These are phyloP conservation scores for Cochlearia excelsa DNA, from an alignment of 345 rosid species.

Conservation along the genomic window DNA sequence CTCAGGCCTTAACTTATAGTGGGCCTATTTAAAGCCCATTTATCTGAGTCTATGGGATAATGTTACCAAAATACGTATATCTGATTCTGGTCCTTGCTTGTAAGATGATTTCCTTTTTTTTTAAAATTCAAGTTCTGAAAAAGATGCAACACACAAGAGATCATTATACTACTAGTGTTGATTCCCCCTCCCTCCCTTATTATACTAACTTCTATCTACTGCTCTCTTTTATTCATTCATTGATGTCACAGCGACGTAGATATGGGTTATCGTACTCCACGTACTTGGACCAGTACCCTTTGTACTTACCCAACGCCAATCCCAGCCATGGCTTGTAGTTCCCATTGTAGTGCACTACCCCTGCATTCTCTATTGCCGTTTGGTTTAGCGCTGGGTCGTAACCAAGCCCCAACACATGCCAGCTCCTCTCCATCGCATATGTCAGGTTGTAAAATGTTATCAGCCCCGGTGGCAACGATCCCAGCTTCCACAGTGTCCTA, in stretches of 20 bases:
- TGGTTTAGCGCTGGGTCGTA: conserved; percentile 95
- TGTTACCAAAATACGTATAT: no score
- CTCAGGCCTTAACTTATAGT: no score
- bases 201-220: no score
- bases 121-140: no score
- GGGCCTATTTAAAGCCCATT: no score
- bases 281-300: conserved; percentile 78
- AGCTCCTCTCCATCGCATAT: conserved; percentile 66
- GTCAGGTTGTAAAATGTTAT: conserved; percentile 94
- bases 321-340: conserved; percentile 98
- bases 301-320: conserved; percentile 83
- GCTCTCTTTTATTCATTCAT: not conserved
- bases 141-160: no score
- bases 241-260: conserved; percentile 63
- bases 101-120: no score
- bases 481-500: conserved; percentile 96
- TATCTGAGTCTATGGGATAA: no score
- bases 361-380: conserved; percentile 81
- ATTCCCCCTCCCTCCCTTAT: no score
- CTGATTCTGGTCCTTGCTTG: no score
- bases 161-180: no score
- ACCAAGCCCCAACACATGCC: conserved; percentile 98
- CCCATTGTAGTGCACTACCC: conserved; percentile 93
- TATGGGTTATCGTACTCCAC: conserved; percentile 69
- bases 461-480: conserved; percentile 92